phyloP scores from a whole-genome alignment of 2,329 filamentous ascomycete genomes.

The Penicillium sp. region DNA sequence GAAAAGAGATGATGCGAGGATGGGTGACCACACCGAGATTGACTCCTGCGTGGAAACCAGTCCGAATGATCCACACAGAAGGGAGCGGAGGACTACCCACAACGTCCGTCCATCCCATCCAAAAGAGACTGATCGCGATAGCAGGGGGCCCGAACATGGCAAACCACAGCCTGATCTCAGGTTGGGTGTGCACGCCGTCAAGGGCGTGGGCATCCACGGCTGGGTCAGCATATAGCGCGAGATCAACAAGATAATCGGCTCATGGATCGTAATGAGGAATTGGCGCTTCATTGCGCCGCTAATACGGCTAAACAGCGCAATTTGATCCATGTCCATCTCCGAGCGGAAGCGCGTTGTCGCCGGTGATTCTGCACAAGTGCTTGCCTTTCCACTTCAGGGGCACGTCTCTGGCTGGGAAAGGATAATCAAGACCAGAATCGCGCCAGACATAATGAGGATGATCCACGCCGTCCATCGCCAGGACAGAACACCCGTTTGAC shows the following conservation, averaged over 20 bases:
- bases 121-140: constrained; percentile 59
- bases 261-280: constrained; percentile 53
- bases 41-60: no score
- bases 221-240: constrained; percentile 33
- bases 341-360: constrained; percentile 52
- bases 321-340: constrained; percentile 49
- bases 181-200: constrained; percentile 33
- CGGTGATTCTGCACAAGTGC: constrained; percentile 44
- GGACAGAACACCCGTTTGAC: constrained; percentile 21
- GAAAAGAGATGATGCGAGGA: no score
- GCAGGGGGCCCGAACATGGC: constrained; percentile 55
- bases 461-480: constrained; percentile 52
- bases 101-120: constrained; percentile 59
- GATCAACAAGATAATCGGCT: constrained; percentile 41
- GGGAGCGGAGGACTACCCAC: no score
- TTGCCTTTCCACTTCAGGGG: constrained; percentile 49
- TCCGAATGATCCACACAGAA: no score
- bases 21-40: no score
- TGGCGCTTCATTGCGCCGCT: constrained; percentile 52
- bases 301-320: constrained; percentile 45
- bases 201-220: constrained; percentile 13
- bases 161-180: constrained; percentile 59
- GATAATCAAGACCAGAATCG: constrained; percentile 40
- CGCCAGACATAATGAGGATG: constrained; percentile 41
- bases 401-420: constrained; percentile 54